phyloP scores from a whole-genome alignment of 148 eudicot species.

The Agrostemma githago region DNA sequence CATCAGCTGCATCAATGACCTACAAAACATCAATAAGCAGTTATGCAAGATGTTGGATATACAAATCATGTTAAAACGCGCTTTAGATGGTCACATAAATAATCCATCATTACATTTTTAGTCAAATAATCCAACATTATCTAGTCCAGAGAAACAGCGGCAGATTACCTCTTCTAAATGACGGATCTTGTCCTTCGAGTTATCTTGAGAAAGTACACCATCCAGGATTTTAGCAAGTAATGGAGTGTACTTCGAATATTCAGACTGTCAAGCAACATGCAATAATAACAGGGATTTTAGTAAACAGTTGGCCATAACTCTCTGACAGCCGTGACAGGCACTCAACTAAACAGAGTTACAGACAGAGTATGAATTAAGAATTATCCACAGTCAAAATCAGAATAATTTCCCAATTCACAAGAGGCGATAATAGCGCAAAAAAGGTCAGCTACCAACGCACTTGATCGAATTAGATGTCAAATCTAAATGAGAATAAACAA shows the following conservation, averaged over 20 bases:
- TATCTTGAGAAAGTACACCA: constrained; percentile 56
- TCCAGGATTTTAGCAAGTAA: constrained; percentile 92
- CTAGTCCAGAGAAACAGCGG: neutral
- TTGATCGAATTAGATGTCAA: neutral
- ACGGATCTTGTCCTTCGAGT: constrained; percentile 45
- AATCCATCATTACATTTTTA: neutral
- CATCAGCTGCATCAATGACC: constrained; percentile 80
- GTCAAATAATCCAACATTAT: neutral
- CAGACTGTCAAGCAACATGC: constrained; percentile 53
- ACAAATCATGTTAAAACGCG: neutral
- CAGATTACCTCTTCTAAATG: constrained; percentile 63
- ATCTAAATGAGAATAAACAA: neutral
- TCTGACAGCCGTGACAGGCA: neutral
- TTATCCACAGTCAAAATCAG: neutral
- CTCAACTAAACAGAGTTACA: neutral
- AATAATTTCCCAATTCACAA: neutral
- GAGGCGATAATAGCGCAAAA: neutral
- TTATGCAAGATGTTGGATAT: constrained; percentile 2
- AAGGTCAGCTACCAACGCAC: neutral
- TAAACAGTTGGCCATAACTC: neutral
- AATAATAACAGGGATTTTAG: constrained; percentile 2
- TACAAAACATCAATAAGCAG: constrained; percentile 28
- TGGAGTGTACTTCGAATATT: constrained; percentile 83
- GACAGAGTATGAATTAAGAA: neutral
- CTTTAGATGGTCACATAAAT: neutral